These are phyloP conservation scores for Zhuliangozyma blackwelliae DNA, from an alignment of 1,139 yeast genomes.

Conservation along the genomic window DNA sequence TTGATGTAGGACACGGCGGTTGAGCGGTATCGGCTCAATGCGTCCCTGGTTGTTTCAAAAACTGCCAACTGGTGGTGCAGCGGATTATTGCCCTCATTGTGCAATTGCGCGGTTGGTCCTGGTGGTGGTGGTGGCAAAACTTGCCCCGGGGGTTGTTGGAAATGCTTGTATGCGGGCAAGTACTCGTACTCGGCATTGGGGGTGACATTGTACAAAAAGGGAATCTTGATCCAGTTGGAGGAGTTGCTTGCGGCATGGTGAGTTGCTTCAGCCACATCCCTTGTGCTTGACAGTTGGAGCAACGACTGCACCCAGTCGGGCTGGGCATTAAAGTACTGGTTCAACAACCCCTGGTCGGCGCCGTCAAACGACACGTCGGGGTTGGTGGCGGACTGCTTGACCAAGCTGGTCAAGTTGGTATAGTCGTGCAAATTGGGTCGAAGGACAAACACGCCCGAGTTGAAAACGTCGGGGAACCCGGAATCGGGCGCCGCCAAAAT, in stretches of 20 bases:
- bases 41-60: constrained; percentile 13
- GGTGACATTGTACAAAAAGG: constrained; percentile 84
- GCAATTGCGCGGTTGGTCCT: constrained; percentile 3
- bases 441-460: constrained; percentile 77
- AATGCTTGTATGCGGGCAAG: constrained; percentile 71
- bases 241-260: not conserved
- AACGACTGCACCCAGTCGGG: constrained; percentile 37
- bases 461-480: constrained; percentile 96
- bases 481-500: constrained; percentile 83
- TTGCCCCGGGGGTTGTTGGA: constrained; percentile 21
- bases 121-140: constrained; percentile 8
- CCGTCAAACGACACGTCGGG: constrained; percentile 70
- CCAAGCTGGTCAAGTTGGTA: constrained; percentile 36
- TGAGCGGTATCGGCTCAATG: constrained; percentile 18
- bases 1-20: constrained; percentile 23
- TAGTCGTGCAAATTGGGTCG: constrained; percentile 52
- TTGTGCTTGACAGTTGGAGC: constrained; percentile 4
- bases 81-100: constrained; percentile 4
- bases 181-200: constrained; percentile 80
- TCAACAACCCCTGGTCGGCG: constrained; percentile 91
- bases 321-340: constrained; percentile 63
- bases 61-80: constrained; percentile 6
- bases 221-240: constrained; percentile 62
- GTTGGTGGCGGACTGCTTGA: constrained; percentile 17
- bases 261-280: constrained; percentile 6